These are phyloP conservation scores for Grosmannia clavigera DNA, from an alignment of 2,329 filamentous ascomycete species.

Conservation along the genomic window DNA sequence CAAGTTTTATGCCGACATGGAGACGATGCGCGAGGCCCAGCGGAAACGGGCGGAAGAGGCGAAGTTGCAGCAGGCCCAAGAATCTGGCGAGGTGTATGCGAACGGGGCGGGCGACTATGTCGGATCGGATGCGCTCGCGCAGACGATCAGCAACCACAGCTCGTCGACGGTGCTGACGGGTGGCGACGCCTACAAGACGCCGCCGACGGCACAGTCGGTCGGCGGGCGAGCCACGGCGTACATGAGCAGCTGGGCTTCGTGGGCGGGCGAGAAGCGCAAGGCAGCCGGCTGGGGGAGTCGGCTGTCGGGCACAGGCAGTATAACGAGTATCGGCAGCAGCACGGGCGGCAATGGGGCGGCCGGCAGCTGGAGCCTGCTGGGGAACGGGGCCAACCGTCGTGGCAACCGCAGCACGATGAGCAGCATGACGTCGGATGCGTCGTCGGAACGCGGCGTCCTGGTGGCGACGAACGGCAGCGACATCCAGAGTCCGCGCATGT, in stretches of 20 bases:
- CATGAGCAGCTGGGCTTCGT: conserved; percentile 55
- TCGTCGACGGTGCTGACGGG: neutral
- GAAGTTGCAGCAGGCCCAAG: conserved; percentile 4
- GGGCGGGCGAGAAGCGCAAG: conserved; percentile 67
- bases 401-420: conserved; percentile 14
- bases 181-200: conserved; percentile 29
- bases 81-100: neutral
- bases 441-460: conserved; percentile 5
- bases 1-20: conserved; percentile 82
- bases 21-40: conserved; percentile 64
- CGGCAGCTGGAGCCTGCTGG: conserved; percentile 1
- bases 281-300: conserved; percentile 28
- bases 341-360: neutral
- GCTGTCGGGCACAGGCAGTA: conserved; percentile 5
- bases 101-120: neutral
- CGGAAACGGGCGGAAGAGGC: conserved; percentile 48
- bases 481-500: conserved; percentile 8
- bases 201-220: conserved; percentile 34
- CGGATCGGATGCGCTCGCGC: neutral
- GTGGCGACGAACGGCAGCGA: neutral
- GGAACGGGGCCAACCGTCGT: conserved; percentile 4
- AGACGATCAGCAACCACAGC: neutral
- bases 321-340: neutral
- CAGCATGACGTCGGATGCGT: conserved; percentile 12
- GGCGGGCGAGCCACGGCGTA: conserved; percentile 48